These are phyloP conservation scores for Leptographium flavum DNA, from an alignment of 2,329 filamentous ascomycete species.

Conservation along the genomic window DNA sequence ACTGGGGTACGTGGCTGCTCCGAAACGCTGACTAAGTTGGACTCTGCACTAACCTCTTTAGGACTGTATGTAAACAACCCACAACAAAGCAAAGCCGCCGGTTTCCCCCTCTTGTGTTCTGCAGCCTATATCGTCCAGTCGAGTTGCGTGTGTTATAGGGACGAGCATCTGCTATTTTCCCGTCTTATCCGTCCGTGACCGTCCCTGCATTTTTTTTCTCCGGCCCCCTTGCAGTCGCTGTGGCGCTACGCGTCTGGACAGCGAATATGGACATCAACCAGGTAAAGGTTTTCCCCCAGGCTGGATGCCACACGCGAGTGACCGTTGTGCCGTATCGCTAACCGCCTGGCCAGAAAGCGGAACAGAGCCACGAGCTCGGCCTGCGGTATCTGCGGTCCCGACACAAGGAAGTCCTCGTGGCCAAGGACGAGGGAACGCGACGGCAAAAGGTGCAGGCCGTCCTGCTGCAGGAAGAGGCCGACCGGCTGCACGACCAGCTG, in stretches of 20 bases:
- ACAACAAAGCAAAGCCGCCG: constrained; percentile 3
- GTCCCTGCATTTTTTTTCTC: background rate
- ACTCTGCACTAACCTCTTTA: background rate
- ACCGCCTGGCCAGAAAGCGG: constrained; percentile 22
- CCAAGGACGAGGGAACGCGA: constrained; percentile 62
- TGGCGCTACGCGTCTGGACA: constrained; percentile 1
- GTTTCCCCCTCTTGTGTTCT: background rate
- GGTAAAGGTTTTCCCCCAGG: no score
- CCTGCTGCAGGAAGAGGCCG: constrained; percentile 62
- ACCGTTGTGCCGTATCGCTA: no score
- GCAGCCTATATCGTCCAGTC: background rate
- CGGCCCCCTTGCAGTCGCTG: background rate
- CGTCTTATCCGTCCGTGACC: background rate
- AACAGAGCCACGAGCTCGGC: constrained; percentile 45
- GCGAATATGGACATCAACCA: constrained; percentile 21
- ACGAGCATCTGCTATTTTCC: background rate
- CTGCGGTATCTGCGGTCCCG: constrained; percentile 52
- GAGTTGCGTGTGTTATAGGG: background rate
- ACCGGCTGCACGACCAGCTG: constrained; percentile 50
- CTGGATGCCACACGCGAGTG: no score
- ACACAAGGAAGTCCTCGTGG: constrained; percentile 51
- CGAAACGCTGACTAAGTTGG: constrained; percentile 3
- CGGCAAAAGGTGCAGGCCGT: constrained; percentile 54
- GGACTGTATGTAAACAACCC: constrained; percentile 10
- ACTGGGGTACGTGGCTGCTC: background rate